Evolutionary conservation across 2,329 filamentous ascomycete genomes (phyloP).

Genomic region (Ophiostoma ips): DNA sequence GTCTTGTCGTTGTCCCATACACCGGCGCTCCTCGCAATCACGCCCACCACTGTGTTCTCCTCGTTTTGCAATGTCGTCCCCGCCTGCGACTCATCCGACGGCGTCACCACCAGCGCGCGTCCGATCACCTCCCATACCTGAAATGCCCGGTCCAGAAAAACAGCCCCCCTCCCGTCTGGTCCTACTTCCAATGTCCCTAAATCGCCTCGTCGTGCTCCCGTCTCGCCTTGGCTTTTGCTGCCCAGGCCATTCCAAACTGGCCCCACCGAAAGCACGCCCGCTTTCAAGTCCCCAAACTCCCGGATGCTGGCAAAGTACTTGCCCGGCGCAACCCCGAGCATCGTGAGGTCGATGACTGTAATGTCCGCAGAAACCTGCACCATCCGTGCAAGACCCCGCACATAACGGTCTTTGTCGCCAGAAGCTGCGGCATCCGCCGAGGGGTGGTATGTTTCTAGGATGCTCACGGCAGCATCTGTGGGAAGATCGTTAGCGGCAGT

Average conservation of each 20-base stretch:
- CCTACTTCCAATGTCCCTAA: conserved; percentile 67
- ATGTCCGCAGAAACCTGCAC: conserved; percentile 70
- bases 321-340: conserved; percentile 69
- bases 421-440: conserved; percentile 11
- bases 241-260: conserved; percentile 54
- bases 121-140: conserved; percentile 96
- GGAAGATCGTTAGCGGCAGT: background rate
- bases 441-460: conserved; percentile 61
- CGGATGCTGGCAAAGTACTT: conserved; percentile 75
- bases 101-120: conserved; percentile 75
- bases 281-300: conserved; percentile 73
- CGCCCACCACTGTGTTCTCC: conserved; percentile 73
- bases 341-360: conserved; percentile 76
- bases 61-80: conserved; percentile 57
- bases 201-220: conserved; percentile 35
- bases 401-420: conserved; percentile 33
- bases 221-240: conserved; percentile 21
- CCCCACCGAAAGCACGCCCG: conserved; percentile 70
- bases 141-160: conserved; percentile 69
- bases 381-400: conserved; percentile 82
- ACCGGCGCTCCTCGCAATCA: conserved; percentile 91
- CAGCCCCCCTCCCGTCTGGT: conserved; percentile 58
- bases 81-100: conserved; percentile 35
- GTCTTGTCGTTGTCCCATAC: conserved; percentile 99
- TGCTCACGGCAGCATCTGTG: conserved; percentile 74